These are phyloP conservation scores for Neurospora discreta DNA, from an alignment of 495 filamentous ascomycete species.

Conservation along the genomic window DNA sequence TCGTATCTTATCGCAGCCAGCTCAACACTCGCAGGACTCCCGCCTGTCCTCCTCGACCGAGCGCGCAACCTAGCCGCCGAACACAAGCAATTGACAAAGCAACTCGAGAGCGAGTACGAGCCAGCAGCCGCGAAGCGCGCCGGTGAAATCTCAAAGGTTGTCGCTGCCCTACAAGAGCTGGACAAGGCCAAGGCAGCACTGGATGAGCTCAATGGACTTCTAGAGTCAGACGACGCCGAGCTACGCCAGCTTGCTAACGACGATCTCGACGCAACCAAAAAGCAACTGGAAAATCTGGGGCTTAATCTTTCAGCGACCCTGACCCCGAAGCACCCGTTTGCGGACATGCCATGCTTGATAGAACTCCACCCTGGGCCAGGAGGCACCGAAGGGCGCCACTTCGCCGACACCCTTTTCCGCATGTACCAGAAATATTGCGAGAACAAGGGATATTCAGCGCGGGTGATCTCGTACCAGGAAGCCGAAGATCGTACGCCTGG, in stretches of 20 bases:
- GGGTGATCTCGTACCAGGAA: constrained; percentile 40
- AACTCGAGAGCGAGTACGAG: constrained; percentile 55
- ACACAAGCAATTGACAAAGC: constrained; percentile 53
- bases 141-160: constrained; percentile 63
- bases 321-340: constrained; percentile 84
- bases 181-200: constrained; percentile 47
- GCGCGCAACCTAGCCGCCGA: constrained; percentile 29
- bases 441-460: constrained; percentile 35
- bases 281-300: constrained; percentile 47
- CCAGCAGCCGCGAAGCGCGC: constrained; percentile 59
- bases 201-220: constrained; percentile 38
- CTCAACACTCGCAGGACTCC: constrained; percentile 9
- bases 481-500: constrained; percentile 42
- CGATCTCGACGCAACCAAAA: constrained; percentile 56
- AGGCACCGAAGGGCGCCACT: constrained; percentile 80
- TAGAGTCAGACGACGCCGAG: constrained; percentile 40
- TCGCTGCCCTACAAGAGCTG: constrained; percentile 58
- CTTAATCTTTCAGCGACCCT: constrained; percentile 59
- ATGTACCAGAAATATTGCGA: constrained; percentile 84
- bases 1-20: not conserved
- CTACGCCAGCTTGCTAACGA: constrained; percentile 59
- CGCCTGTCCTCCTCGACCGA: constrained; percentile 29
- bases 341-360: constrained; percentile 79
- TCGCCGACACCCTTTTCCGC: constrained; percentile 71
- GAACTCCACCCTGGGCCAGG: constrained; percentile 93